phyloP scores from a whole-genome alignment of 345 rosid species.

The Balakata baccata region DNA sequence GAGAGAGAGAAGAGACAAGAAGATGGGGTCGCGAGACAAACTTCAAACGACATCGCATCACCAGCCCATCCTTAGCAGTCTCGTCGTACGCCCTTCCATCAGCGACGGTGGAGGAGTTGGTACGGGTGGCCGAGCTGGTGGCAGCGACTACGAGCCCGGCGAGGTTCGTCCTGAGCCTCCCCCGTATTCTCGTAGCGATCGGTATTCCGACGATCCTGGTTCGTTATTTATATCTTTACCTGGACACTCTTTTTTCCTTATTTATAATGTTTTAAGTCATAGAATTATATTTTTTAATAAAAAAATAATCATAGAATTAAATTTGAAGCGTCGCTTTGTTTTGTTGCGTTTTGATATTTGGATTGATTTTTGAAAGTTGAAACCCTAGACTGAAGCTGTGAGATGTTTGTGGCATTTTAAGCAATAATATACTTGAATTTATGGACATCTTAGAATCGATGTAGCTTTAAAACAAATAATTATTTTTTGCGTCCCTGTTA shows the following conservation, averaged over 20 bases:
- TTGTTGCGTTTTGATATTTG: neutral
- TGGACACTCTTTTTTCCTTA: neutral
- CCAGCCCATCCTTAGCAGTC: constrained; percentile 76
- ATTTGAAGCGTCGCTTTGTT: neutral
- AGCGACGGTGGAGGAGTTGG: constrained; percentile 45
- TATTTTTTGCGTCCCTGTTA: neutral
- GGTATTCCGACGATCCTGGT: constrained; percentile 61
- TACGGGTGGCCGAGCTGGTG: constrained; percentile 34
- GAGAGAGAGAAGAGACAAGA: neutral
- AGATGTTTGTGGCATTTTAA: neutral
- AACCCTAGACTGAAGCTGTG: neutral
- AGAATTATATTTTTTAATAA: neutral
- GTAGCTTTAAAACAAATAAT: too few species aligned
- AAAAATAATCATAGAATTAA: neutral
- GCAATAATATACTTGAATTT: neutral
- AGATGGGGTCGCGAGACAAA: constrained; percentile 74
- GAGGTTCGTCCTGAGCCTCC: constrained; percentile 66
- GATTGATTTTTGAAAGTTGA: neutral
- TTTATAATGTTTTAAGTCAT: neutral
- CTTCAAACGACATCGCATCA: constrained; percentile 58
- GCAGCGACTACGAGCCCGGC: constrained; percentile 61
- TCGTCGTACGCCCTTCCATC: constrained; percentile 66
- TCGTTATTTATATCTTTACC: constrained; percentile 18
- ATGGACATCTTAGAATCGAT: neutral
- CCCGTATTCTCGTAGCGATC: constrained; percentile 52